Evolutionary conservation across 371 early-diverging fungal species (phyloP).

Genomic region (Rhizomucor pusillus): DNA sequence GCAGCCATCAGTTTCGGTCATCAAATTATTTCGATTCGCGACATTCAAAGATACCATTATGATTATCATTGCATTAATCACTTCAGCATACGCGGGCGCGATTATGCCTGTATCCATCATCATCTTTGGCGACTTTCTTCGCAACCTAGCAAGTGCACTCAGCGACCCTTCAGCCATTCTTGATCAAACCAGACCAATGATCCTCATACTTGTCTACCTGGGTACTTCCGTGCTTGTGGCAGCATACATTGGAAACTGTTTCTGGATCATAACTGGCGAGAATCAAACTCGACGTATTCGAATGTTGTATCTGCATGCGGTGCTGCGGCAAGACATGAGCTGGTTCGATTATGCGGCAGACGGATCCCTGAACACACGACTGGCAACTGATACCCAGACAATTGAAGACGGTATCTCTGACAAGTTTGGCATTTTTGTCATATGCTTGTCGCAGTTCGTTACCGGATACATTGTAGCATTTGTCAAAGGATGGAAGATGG

Average conservation of each 20-base stretch:
- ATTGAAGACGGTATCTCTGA: slow-evolving; percentile 82
- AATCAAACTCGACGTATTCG: slow-evolving; percentile 56
- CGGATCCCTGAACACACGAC: slow-evolving; percentile 66
- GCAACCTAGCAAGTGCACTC: slow-evolving; percentile 26
- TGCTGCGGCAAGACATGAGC: slow-evolving; percentile 82
- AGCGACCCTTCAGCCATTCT: slow-evolving; percentile 9
- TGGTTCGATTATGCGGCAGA: slow-evolving; percentile 77
- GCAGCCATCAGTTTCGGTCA: slow-evolving; percentile 25
- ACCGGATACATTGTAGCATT: slow-evolving; percentile 73
- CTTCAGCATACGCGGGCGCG: slow-evolving; percentile 32
- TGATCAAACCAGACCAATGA: slow-evolving; percentile 28
- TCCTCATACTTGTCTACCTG: slow-evolving; percentile 27
- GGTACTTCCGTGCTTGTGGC: slow-evolving; percentile 24
- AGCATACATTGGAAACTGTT: slow-evolving; percentile 22
- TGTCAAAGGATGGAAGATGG: slow-evolving; percentile 75
- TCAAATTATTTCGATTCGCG: slow-evolving; percentile 34
- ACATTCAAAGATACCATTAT: slow-evolving; percentile 18
- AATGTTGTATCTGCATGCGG: slow-evolving; percentile 60
- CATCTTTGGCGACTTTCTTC: slow-evolving; percentile 44
- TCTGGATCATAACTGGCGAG: slow-evolving; percentile 37
- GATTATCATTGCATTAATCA: slow-evolving; percentile 22
- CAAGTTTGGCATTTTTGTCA: slow-evolving; percentile 69
- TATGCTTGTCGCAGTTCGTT: slow-evolving; percentile 12
- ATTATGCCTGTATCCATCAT: slow-evolving; percentile 40
- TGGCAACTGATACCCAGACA: slow-evolving; percentile 67